Base-by-base conservation (phyloP, 768 basidiomycete genomes). In the Mycena galericulata region DNA sequence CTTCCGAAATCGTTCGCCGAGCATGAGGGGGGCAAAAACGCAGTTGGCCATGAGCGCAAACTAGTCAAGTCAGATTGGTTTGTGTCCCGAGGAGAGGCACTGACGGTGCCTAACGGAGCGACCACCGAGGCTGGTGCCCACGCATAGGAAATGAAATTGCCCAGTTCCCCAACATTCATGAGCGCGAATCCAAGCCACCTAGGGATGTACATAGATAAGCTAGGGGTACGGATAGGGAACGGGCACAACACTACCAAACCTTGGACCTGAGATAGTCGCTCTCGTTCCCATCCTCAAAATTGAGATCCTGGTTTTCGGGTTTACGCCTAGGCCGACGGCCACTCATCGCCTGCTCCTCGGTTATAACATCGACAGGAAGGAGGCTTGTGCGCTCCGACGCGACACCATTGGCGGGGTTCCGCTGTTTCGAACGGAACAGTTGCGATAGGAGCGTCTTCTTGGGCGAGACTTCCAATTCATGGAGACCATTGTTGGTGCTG, bases 41-140 rank as follows among this genome's bases (percentile, higher is more conserved):
- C 96, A 98, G 77, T 99, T 99, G 17, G 97, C 95, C 66, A 97
- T 90, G n/a, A 98, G 84, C 2, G 96, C 95, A 78, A 95, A 93
- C 90, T 95, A 61, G 18, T 20, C 6, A 49, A 67, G 26, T 62
- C 29, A 75, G 59, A 67, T 41, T 67, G 27, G 24, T 55, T 38
- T 30, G 62, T 60, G 57, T 66, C 20, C 30, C 51, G 53, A 46
- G 26, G 61, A 34, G 26, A 67, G 72, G 71, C 46, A 80, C 90
- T 81, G 73, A 97, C 96, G 49, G 95, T 96, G n/a, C 97, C 97
- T 14, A 99, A 84, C 30, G 97, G 97, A 0, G 97, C 96, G 15
- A 98, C 96, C 6, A 97, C 82, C n/a, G 93, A 95, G 7, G 95
- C 95, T 11, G 95, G 95, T 24, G 95, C 95, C 79, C 85, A 97